Conservation (phyloP, 768 basidiomycete genomes). For the Mycena vulgaris region DNA sequence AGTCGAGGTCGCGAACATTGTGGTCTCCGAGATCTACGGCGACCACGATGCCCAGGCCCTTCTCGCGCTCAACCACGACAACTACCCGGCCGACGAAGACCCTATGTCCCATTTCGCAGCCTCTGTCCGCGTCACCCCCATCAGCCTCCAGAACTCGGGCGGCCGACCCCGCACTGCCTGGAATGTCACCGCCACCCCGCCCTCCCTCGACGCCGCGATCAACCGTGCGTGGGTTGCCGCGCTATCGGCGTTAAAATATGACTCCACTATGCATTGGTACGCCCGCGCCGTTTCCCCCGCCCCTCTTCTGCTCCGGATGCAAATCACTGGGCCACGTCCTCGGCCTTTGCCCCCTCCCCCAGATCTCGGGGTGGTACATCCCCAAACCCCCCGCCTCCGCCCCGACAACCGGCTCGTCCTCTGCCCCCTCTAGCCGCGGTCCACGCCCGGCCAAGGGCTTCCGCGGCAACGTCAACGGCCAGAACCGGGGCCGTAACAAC, state of each 20-base stretch:
- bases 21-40: neutral
- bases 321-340: neutral
- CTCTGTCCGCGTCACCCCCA: neutral
- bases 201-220: neutral
- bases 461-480: neutral
- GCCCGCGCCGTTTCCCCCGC: neutral
- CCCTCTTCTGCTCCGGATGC: neutral
- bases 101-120: neutral
- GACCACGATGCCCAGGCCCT: neutral
- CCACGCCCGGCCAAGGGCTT: neutral
- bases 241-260: neutral
- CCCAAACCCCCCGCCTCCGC: neutral
- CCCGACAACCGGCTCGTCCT: neutral
- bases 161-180: neutral
- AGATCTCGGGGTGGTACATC: neutral
- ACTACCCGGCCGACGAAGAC: neutral
- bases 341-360: neutral
- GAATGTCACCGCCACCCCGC: conserved; percentile 4
- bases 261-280: neutral
- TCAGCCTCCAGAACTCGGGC: neutral
- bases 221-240: neutral
- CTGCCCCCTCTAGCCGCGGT: neutral
- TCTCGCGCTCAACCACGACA: neutral
- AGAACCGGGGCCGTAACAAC: neutral
- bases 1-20: neutral